Conservation (phyloP, 2,329 filamentous ascomycete genomes). For the Colletotrichum sp. region DNA sequence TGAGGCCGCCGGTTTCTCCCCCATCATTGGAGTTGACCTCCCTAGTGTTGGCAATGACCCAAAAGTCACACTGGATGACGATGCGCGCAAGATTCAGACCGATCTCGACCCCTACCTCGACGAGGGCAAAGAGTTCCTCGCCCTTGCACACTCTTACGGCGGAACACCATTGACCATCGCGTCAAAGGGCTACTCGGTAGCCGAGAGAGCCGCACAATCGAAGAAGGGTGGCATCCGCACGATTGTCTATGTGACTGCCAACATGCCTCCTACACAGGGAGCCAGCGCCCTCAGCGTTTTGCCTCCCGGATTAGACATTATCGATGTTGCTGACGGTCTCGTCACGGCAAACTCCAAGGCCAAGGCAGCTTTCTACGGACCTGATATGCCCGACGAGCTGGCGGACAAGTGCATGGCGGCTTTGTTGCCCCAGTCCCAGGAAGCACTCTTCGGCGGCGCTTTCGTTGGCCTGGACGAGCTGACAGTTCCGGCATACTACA, state of each 20-base stretch:
- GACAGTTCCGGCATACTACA: neutral
- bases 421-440: neutral
- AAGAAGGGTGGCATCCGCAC: neutral
- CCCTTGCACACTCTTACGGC: conserved; percentile 1
- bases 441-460: neutral
- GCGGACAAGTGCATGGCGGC: neutral
- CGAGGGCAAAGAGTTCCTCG: neutral
- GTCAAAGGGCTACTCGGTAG: neutral
- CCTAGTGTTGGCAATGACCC: neutral
- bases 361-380: conserved; percentile 3
- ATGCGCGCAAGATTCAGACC: neutral
- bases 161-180: neutral
- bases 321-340: neutral
- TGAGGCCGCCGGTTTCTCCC: neutral
- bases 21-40: neutral
- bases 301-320: neutral
- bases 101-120: neutral
- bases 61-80: neutral
- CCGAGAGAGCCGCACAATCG: neutral
- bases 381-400: neutral
- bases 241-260: neutral
- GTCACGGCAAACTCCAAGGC: neutral
- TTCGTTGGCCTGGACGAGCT: neutral
- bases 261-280: neutral
- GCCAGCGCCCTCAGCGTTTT: neutral